Evolutionary conservation across 192 early-diverging fungal genomes (phyloP).

Genomic region (Nowakowskiella sp.): DNA sequence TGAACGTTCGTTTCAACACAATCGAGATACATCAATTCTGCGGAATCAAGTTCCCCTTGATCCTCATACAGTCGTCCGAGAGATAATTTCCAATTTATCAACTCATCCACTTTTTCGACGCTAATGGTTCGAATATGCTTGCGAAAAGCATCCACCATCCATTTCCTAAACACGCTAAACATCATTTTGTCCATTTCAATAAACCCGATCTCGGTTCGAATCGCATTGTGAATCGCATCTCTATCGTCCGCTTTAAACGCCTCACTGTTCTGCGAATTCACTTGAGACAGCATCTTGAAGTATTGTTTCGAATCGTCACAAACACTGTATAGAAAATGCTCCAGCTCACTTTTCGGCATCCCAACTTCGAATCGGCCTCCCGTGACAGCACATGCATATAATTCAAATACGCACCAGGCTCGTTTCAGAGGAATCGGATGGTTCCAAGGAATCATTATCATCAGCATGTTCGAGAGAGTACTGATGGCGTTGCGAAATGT

Average conservation of each 20-base stretch:
- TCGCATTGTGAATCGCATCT: neutral
- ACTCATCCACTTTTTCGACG: too few relatives aligned
- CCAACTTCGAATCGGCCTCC: slow-evolving; percentile 12
- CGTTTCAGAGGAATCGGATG: slow-evolving; percentile 15
- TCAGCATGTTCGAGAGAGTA: slow-evolving; percentile 16
- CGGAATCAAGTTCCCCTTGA: too few relatives aligned
- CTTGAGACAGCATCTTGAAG: neutral
- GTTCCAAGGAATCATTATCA: slow-evolving; percentile 13
- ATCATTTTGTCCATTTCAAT: neutral
- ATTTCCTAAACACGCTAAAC: neutral
- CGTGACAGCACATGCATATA: slow-evolving; percentile 10
- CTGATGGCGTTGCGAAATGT: slow-evolving; percentile 18
- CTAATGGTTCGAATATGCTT: too few relatives aligned
- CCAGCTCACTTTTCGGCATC: too few relatives aligned
- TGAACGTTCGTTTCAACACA: slow-evolving; percentile 3
- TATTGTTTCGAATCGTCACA: too few relatives aligned
- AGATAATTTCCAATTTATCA: too few relatives aligned
- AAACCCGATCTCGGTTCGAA: neutral
- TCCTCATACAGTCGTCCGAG: too few relatives aligned
- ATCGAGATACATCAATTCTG: slow-evolving; percentile 4
- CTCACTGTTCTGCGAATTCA: neutral
- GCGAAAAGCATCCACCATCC: too few relatives aligned
- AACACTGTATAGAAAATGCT: too few relatives aligned
- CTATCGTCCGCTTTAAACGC: neutral
- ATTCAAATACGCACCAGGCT: slow-evolving; percentile 19